These are phyloP conservation scores for Brasilioporus rufonigricans DNA, from an alignment of 768 basidiomycete genomes.

Conservation along the genomic window DNA sequence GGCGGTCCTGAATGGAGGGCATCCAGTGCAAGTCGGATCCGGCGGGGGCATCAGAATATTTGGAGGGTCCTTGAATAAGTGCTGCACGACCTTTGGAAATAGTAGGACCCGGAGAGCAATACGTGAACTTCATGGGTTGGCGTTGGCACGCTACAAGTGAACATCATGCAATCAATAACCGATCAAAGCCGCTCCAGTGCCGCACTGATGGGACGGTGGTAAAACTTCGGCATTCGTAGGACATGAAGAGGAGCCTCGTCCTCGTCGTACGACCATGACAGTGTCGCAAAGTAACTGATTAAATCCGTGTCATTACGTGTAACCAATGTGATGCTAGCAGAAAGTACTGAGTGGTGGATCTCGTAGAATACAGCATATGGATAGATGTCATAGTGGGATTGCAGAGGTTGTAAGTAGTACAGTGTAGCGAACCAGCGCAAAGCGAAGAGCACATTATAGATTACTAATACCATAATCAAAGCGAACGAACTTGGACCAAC, in stretches of 20 bases:
- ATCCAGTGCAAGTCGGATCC: neutral
- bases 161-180: conserved; percentile 13
- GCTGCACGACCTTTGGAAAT: neutral
- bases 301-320: too few relatives aligned
- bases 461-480: too few relatives aligned
- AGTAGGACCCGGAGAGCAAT: neutral
- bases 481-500: too few relatives aligned
- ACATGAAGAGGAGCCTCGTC: neutral
- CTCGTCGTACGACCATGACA: neutral
- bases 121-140: neutral
- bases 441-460: too few relatives aligned
- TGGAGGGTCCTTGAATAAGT: conserved; percentile 5
- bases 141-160: neutral
- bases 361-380: too few relatives aligned
- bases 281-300: neutral
- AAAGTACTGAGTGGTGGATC: too few relatives aligned
- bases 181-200: conserved; percentile 16
- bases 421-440: too few relatives aligned
- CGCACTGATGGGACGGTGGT: conserved; percentile 11
- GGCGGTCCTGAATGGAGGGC: neutral
- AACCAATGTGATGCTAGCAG: too few relatives aligned
- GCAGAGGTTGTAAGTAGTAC: too few relatives aligned
- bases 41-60: neutral
- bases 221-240: too few relatives aligned
- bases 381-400: too few relatives aligned